Evolutionary conservation across 305 asterid genomes (phyloP).

Genomic region (Caryopteris hybrid): DNA sequence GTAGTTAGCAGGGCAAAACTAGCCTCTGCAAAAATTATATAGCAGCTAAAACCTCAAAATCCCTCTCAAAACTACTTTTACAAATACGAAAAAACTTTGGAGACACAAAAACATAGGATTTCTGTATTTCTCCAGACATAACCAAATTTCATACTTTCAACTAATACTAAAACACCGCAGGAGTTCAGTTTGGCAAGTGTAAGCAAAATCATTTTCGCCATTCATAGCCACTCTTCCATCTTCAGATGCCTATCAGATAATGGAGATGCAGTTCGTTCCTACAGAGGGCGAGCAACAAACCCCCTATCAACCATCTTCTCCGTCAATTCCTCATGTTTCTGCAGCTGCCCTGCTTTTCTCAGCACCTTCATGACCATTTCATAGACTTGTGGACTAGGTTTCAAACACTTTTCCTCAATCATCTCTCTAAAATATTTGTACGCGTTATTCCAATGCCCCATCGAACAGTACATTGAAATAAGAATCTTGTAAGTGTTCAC

Average conservation of each 20-base stretch:
- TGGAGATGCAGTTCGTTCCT: neutral
- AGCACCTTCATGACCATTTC: conserved; percentile 71
- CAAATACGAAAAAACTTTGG: neutral
- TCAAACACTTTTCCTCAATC: conserved; percentile 79
- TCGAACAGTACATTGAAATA: conserved; percentile 63
- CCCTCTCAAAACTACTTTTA: neutral
- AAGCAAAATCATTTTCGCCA: neutral
- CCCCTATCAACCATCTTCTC: conserved; percentile 81
- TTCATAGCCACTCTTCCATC: neutral
- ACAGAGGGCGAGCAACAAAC: conserved; percentile 36
- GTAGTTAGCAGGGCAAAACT: too few relatives aligned
- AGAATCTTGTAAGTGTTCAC: conserved; percentile 68
- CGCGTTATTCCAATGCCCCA: conserved; percentile 97
- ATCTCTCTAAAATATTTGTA: conserved; percentile 70
- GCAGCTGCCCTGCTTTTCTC: conserved; percentile 82
- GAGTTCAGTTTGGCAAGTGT: too few relatives aligned
- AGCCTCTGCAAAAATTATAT: too few relatives aligned
- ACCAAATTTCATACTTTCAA: too few relatives aligned
- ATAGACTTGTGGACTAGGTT: conserved; percentile 54
- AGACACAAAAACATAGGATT: too few relatives aligned
- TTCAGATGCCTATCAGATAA: too few relatives aligned
- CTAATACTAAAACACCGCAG: too few relatives aligned
- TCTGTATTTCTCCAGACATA: too few relatives aligned
- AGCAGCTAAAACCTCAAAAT: neutral
- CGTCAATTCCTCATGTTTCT: conserved; percentile 86